Conservation (phyloP, 106 monocot species). For the Dioscorea dumetorum region DNA sequence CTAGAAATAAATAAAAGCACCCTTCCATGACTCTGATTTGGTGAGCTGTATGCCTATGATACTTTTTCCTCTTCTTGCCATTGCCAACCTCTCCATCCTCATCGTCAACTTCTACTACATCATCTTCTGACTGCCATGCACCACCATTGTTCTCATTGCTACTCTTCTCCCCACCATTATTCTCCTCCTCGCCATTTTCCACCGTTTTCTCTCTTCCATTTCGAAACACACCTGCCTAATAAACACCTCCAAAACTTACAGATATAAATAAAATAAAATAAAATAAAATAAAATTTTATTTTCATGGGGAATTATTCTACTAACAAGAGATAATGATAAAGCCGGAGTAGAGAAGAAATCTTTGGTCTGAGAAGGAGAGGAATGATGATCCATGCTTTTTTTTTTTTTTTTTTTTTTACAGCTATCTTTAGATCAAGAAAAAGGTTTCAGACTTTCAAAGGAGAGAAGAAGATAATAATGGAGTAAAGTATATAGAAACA, state of each 20-base stretch:
- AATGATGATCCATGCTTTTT: slow-evolving; percentile 9
- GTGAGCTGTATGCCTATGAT: slow-evolving; percentile 59
- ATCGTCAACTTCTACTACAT: background rate
- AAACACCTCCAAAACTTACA: no score
- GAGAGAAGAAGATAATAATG: background rate
- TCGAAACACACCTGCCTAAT: slow-evolving; percentile 50
- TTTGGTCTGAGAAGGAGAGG: slow-evolving; percentile 8
- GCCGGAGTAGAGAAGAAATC: slow-evolving; percentile 50
- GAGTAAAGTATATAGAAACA: slow-evolving; percentile 17
- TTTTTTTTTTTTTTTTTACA: background rate
- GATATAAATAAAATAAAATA: background rate
- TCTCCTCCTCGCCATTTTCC: slow-evolving; percentile 43
- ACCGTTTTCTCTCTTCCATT: slow-evolving; percentile 24
- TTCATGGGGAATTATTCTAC: background rate
- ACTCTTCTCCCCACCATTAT: slow-evolving; percentile 19
- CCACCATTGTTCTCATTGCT: slow-evolving; percentile 52
- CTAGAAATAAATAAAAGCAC: slow-evolving; percentile 29
- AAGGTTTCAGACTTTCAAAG: background rate
- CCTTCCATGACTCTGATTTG: slow-evolving; percentile 74
- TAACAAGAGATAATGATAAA: slow-evolving; percentile 66
- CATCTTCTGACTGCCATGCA: slow-evolving; percentile 23
- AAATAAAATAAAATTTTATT: background rate
- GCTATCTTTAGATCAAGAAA: background rate
- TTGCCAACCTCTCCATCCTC: slow-evolving; percentile 6
- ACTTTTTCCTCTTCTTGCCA: slow-evolving; percentile 54